Conservation (phyloP, 2,329 filamentous ascomycete genomes). For the Penicillium palitans region DNA sequence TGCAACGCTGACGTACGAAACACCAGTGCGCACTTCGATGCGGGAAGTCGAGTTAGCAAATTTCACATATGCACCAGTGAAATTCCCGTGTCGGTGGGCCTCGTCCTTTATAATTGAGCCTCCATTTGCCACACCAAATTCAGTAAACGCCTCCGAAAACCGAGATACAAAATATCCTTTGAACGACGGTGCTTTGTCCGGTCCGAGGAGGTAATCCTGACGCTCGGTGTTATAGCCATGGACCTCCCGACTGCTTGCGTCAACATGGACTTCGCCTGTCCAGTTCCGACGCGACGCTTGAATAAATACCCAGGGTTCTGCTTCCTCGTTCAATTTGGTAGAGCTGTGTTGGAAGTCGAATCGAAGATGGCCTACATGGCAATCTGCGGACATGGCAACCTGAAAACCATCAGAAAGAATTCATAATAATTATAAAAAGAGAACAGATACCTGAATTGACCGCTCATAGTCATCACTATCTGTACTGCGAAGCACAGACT, state of each 20-base stretch:
- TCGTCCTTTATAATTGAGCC: constrained; percentile 26
- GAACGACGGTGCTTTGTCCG: constrained; percentile 45
- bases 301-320: constrained; percentile 43
- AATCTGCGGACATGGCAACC: constrained; percentile 45
- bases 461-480: background rate
- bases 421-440: rapidly evolving
- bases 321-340: background rate
- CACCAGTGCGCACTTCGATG: constrained; percentile 50
- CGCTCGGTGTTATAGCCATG: constrained; percentile 49
- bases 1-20: constrained; percentile 51
- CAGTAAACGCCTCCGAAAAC: constrained; percentile 47
- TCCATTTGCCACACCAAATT: constrained; percentile 40
- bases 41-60: constrained; percentile 33
- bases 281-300: constrained; percentile 50
- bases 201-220: constrained; percentile 50
- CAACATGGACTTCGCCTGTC: constrained; percentile 47
- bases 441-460: constrained; percentile 15
- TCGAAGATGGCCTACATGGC: constrained; percentile 46
- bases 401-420: background rate
- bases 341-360: constrained; percentile 39
- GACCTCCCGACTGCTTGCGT: constrained; percentile 40
- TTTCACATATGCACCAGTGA: constrained; percentile 45
- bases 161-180: constrained; percentile 51
- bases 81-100: constrained; percentile 34
- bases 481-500: background rate